phyloP scores from a whole-genome alignment of 805 yeast species.

The Metschnikowia matae region DNA sequence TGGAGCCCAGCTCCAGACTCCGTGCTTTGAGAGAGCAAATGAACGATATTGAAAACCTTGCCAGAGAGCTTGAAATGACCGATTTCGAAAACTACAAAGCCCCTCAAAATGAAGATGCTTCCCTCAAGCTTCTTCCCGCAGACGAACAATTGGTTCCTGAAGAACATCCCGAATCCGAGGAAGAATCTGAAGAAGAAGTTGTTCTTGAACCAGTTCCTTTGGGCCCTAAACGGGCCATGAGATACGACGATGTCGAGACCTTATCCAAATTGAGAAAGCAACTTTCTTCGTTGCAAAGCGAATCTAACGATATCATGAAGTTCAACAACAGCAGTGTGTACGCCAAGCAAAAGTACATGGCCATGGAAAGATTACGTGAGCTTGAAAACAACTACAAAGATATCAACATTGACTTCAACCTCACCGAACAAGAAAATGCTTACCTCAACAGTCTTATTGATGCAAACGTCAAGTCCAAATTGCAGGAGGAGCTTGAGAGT shows the following conservation, averaged over 20 bases:
- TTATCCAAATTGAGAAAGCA: conserved; percentile 53
- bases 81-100: conserved; percentile 55
- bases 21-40: conserved; percentile 74
- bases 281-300: conserved; percentile 60
- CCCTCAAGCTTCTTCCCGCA: neutral
- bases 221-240: conserved; percentile 38
- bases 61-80: conserved; percentile 79
- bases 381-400: conserved; percentile 65
- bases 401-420: conserved; percentile 52
- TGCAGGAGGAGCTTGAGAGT: conserved; percentile 39
- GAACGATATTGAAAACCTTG: conserved; percentile 82
- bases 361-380: conserved; percentile 67
- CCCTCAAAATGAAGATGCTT: conserved; percentile 7
- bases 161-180: neutral
- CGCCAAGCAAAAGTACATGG: conserved; percentile 57
- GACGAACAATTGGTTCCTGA: neutral
- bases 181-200: conserved; percentile 7
- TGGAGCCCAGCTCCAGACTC: conserved; percentile 74
- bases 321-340: conserved; percentile 58
- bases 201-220: conserved; percentile 19
- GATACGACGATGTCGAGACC: conserved; percentile 51
- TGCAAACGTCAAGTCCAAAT: conserved; percentile 32
- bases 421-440: conserved; percentile 16
- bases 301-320: conserved; percentile 73
- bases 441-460: conserved; percentile 22